These are phyloP conservation scores for Hemisphaericaspora xylofermentans DNA, from an alignment of 1,139 yeast species.

Conservation along the genomic window DNA sequence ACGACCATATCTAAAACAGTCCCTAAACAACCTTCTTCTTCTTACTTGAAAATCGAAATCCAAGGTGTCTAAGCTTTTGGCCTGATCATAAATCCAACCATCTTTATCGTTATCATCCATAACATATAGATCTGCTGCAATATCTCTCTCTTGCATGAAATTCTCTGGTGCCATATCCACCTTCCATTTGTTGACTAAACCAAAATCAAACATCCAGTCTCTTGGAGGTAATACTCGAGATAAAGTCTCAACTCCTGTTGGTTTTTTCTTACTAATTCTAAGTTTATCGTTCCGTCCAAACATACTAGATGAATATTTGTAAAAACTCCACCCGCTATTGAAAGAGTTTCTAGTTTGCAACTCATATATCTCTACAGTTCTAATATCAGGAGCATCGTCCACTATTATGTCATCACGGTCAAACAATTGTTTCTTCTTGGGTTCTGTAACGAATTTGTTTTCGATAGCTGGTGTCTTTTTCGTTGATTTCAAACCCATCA, in stretches of 20 bases:
- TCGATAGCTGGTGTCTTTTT: constrained; percentile 4
- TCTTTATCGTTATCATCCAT: constrained; percentile 41
- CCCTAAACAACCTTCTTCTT: constrained; percentile 54
- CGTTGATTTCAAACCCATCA: constrained; percentile 19
- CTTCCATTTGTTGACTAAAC: constrained; percentile 61
- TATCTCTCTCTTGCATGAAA: constrained; percentile 54
- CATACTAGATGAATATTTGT: constrained; percentile 34
- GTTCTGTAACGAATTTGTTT: constrained; percentile 10
- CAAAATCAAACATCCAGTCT: constrained; percentile 70
- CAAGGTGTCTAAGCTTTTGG: constrained; percentile 21
- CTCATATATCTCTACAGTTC: constrained; percentile 72
- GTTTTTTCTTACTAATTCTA: constrained; percentile 58
- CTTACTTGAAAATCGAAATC: constrained; percentile 42
- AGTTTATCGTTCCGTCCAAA: constrained; percentile 53
- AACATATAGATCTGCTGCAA: constrained; percentile 22
- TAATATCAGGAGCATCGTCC: constrained; percentile 65
- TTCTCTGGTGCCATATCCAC: constrained; percentile 52
- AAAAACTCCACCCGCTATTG: constrained; percentile 55
- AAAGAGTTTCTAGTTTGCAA: constrained; percentile 66
- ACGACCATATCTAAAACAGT: constrained; percentile 44
- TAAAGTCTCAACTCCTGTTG: constrained; percentile 61
- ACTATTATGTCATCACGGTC: constrained; percentile 55
- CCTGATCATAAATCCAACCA: constrained; percentile 45
- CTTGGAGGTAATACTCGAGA: constrained; percentile 63
- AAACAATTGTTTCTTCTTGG: constrained; percentile 17